Conservation (phyloP, 345 rosid genomes). For the Toxicodendron radicans region DNA sequence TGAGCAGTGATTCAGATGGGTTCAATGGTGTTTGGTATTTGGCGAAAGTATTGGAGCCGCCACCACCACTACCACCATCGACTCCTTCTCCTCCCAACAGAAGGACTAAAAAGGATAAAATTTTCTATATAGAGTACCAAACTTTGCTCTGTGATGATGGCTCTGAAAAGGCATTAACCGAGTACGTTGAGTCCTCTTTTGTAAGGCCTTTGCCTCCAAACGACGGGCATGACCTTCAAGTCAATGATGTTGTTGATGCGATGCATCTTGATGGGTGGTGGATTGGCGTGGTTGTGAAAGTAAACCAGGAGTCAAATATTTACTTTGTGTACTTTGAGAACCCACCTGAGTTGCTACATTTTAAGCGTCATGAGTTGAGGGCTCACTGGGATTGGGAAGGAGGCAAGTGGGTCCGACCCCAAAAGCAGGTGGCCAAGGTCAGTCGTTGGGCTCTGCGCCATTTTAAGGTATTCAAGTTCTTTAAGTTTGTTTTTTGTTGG, state of each 20-base stretch:
- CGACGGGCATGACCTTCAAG: slow-evolving; percentile 3
- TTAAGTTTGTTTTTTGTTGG: no score
- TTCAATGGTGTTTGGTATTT: neutral
- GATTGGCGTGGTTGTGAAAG: slow-evolving; percentile 20
- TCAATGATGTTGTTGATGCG: slow-evolving; percentile 25
- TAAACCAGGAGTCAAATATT: neutral
- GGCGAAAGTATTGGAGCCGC: slow-evolving; percentile 4
- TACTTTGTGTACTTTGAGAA: slow-evolving; percentile 17
- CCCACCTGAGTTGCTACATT: slow-evolving; percentile 20
- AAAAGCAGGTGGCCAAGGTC: neutral
- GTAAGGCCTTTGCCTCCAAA: slow-evolving; percentile 19
- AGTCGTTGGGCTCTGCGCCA: no score
- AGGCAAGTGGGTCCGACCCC: slow-evolving; percentile 21
- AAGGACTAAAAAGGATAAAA: neutral
- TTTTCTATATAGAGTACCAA: slow-evolving; percentile 7
- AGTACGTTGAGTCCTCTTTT: neutral
- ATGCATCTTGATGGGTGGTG: slow-evolving; percentile 30
- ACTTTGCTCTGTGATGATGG: neutral
- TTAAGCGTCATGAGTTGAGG: slow-evolving; percentile 20
- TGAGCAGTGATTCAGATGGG: slow-evolving; percentile 10
- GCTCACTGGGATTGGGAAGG: slow-evolving; percentile 21
- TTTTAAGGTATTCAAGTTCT: no score
- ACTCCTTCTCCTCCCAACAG: neutral
- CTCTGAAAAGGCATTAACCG: neutral
- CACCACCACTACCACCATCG: no score